Evolutionary conservation across 305 asterid genomes (phyloP).

Genomic region (Fraxinus baroniana): DNA sequence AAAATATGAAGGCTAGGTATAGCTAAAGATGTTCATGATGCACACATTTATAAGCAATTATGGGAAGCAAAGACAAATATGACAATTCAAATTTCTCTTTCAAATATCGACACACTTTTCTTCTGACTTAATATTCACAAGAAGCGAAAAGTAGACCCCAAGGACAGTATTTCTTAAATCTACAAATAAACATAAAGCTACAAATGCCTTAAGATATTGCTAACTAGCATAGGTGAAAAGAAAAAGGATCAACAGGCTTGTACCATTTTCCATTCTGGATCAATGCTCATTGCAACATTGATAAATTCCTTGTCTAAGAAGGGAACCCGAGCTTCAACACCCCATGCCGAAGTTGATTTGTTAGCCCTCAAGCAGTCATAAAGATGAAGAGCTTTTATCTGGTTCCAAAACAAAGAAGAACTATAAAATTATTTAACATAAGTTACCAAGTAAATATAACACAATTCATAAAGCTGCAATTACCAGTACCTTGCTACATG

Average conservation of each 20-base stretch:
- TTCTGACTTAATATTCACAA: background rate
- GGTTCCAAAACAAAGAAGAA: slow-evolving; percentile 28
- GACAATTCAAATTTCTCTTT: background rate
- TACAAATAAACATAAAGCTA: background rate
- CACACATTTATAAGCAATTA: background rate
- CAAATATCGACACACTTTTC: background rate
- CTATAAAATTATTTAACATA: background rate
- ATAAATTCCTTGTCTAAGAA: slow-evolving; percentile 96
- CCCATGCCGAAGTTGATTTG: slow-evolving; percentile 99
- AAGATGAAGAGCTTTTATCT: slow-evolving; percentile 98
- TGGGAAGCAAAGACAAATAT: background rate
- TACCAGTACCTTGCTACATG: slow-evolving; percentile 79
- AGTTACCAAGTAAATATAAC: slow-evolving; percentile 1
- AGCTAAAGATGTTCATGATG: background rate
- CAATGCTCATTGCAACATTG: slow-evolving; percentile 83
- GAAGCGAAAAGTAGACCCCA: background rate
- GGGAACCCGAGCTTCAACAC: slow-evolving; percentile 99
- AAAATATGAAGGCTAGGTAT: background rate
- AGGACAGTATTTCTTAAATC: background rate
- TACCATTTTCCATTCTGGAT: slow-evolving; percentile 98
- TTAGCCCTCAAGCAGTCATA: slow-evolving; percentile 99
- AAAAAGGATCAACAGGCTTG: slow-evolving; percentile 12
- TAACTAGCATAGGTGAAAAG: background rate
- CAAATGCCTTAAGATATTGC: background rate
- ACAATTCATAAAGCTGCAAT: background rate